Percentiles rank a stretch among this genome's conserved stretches.
Evolutionary conservation across 2,329 filamentous ascomycete genomes (phyloP).

Genomic region (Xylariales sp.): DNA sequence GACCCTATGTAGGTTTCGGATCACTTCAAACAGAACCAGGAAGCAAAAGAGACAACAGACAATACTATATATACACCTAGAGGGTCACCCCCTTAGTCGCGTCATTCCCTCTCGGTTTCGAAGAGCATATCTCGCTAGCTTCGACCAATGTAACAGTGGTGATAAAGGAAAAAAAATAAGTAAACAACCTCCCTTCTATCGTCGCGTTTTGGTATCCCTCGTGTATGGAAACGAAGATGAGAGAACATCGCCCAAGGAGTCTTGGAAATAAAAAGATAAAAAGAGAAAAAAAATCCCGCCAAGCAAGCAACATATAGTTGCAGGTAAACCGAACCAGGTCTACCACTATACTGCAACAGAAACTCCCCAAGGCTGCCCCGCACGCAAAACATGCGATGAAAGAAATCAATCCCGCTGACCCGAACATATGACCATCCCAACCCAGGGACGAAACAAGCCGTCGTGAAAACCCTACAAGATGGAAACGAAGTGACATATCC

Average conservation of each 20-base stretch:
- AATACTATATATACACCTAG: constrained; percentile 8
- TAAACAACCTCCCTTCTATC: constrained; percentile 19
- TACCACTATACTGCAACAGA: neutral
- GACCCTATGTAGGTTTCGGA: no score
- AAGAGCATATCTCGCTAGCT: no score
- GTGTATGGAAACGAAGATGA: constrained; percentile 14
- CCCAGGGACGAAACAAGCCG: constrained; percentile 8
- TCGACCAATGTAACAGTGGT: no score
- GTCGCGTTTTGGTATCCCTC: constrained; percentile 22
- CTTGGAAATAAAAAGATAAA: constrained; percentile 9
- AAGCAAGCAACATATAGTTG: constrained; percentile 7
- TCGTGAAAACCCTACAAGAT: constrained; percentile 10
- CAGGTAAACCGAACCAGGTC: neutral
- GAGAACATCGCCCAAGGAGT: no score
- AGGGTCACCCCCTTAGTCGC: no score
- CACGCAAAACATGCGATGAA: no score
- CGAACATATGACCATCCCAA: no score
- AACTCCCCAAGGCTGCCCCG: neutral
- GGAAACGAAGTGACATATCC: constrained; percentile 12
- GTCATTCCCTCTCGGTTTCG: no score
- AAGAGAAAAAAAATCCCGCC: neutral
- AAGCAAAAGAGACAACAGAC: constrained; percentile 1
- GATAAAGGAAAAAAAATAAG: constrained; percentile 11
- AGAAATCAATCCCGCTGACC: no score
- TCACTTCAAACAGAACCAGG: no score